Evolutionary conservation across 225 moss, liverwort and hornwort species (phyloP), one percentile per base, ranked within the genome.

Genomic region (Pseudoscleropodium purum): DNA sequence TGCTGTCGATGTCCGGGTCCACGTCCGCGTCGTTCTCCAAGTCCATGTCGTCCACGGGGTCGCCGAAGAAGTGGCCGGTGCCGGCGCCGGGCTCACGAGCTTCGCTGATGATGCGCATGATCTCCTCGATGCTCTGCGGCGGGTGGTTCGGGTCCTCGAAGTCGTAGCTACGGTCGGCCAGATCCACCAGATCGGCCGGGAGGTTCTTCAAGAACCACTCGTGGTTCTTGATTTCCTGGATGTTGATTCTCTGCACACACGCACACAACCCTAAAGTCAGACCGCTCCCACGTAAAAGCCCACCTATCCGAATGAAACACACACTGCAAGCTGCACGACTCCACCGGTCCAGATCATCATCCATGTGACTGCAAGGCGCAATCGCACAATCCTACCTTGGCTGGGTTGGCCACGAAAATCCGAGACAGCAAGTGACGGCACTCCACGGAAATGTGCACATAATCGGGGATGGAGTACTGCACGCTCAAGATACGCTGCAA

Each of bases 91-190:
- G 79, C 45, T 72, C 87, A 45, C 79, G 85, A 4, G 95, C 95
- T 39, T 95, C 95, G 75, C 88, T 34, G 75, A 95, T 94, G 59
- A 95, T 97, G 30, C 96, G 95, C 95, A 97, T 97, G 78, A 99
- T 94, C 91, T 99, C 97, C 84, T 97, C 97, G 87, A 97, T 95
- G 90, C 93, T 93, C 92, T 99, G 99, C 26, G 97, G 96, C 36
- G 97, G 99, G 83, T 97, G 99, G 88, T 96, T 97, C 41, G 99
- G 99, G 37, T 99, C 99, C 89, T 99, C 99, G 85, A 97, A 99
- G 75, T 96, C 95, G 88, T 97, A 96, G 81, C 96, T 99, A 49
- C 91, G 90, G 90, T 97, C 96, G 15, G 94, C 95, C 61, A 92
- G 82, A 49, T 95, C 95, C 68, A 92, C 95, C 75, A 95, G 88